Evolutionary conservation across 2,329 filamentous ascomycete species (phyloP).

Genomic region (Cladosporium oxysporum): DNA sequence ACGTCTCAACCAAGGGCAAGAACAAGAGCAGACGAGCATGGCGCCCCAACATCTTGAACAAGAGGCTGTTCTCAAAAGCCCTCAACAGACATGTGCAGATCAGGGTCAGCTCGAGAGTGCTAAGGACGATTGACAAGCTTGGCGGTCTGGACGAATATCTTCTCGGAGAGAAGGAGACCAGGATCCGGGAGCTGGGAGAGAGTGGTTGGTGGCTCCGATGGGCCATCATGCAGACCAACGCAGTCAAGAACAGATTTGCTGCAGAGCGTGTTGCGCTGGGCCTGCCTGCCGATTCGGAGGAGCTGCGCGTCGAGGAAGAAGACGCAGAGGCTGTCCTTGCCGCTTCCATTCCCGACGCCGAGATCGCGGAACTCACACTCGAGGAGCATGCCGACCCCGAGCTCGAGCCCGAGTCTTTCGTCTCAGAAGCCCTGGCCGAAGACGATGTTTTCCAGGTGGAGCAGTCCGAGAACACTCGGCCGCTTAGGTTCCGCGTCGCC

Average conservation of each 20-base stretch:
- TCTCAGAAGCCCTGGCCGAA: constrained; percentile 30
- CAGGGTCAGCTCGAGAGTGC: constrained; percentile 68
- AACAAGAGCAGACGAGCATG: constrained; percentile 72
- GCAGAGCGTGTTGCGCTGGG: constrained; percentile 66
- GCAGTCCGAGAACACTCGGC: constrained; percentile 27
- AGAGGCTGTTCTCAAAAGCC: constrained; percentile 65
- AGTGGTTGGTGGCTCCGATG: constrained; percentile 89
- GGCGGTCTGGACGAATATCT: constrained; percentile 93
- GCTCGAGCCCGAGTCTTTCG: constrained; percentile 28
- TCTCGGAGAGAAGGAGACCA: constrained; percentile 72
- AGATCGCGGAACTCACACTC: constrained; percentile 22
- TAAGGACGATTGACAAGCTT: constrained; percentile 70
- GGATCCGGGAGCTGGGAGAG: constrained; percentile 84
- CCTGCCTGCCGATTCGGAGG: constrained; percentile 46
- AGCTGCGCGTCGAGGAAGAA: constrained; percentile 24
- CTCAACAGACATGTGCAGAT: constrained; percentile 66
- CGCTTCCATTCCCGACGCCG: constrained; percentile 25
- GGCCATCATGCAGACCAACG: constrained; percentile 78
- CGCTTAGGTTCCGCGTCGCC: constrained; percentile 36
- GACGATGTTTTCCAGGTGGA: constrained; percentile 34
- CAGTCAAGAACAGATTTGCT: constrained; percentile 66
- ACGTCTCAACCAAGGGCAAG: constrained; percentile 66
- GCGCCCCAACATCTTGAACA: constrained; percentile 71
- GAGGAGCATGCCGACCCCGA: constrained; percentile 13
- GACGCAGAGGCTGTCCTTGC: constrained; percentile 22